These are phyloP conservation scores for Nemania abortiva DNA, from an alignment of 2,329 filamentous ascomycete species.

Conservation along the genomic window DNA sequence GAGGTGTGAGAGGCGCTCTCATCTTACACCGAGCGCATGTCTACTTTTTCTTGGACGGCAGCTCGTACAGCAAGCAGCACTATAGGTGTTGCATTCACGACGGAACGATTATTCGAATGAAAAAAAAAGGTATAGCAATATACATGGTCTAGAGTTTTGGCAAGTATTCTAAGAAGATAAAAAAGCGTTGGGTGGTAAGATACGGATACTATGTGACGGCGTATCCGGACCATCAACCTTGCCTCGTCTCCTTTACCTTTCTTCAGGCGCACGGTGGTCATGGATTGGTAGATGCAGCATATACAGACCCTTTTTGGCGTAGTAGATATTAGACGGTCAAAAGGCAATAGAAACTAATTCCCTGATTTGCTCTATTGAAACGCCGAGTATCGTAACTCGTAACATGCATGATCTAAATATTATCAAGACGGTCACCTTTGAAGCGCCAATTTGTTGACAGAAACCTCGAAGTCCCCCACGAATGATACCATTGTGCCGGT, in stretches of 20 bases:
- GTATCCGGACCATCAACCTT: slow-evolving; percentile 7
- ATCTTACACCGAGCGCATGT: slow-evolving; percentile 5
- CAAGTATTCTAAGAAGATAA: slow-evolving; percentile 22
- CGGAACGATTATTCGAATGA: slow-evolving; percentile 25
- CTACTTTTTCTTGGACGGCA: slow-evolving; percentile 13
- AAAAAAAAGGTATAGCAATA: slow-evolving; percentile 17
- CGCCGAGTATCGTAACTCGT: slow-evolving; percentile 34
- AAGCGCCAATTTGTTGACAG: slow-evolving; percentile 5
- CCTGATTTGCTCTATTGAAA: slow-evolving; percentile 28
- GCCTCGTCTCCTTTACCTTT: slow-evolving; percentile 18
- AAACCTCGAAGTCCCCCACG: slow-evolving; percentile 9
- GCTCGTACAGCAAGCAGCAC: slow-evolving; percentile 30
- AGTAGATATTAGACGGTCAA: slow-evolving; percentile 34
- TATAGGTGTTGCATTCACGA: slow-evolving; percentile 22
- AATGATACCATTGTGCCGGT: slow-evolving; percentile 4
- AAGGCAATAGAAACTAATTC: slow-evolving; percentile 31
- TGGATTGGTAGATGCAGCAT: slow-evolving; percentile 31
- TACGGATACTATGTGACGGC: slow-evolving; percentile 9
- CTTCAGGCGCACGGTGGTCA: slow-evolving; percentile 19
- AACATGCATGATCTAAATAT: slow-evolving; percentile 38
- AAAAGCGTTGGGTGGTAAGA: slow-evolving; percentile 12
- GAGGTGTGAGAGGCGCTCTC: slow-evolving; percentile 3
- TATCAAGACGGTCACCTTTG: slow-evolving; percentile 15
- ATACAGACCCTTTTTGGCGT: slow-evolving; percentile 34
- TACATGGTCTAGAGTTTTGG: slow-evolving; percentile 32